A percentile compares a stretch with the other conserved stretches of the same genome.
These are phyloP conservation scores for Penicillium arizonense DNA, from an alignment of 495 filamentous ascomycete genomes.

Conservation along the genomic window DNA sequence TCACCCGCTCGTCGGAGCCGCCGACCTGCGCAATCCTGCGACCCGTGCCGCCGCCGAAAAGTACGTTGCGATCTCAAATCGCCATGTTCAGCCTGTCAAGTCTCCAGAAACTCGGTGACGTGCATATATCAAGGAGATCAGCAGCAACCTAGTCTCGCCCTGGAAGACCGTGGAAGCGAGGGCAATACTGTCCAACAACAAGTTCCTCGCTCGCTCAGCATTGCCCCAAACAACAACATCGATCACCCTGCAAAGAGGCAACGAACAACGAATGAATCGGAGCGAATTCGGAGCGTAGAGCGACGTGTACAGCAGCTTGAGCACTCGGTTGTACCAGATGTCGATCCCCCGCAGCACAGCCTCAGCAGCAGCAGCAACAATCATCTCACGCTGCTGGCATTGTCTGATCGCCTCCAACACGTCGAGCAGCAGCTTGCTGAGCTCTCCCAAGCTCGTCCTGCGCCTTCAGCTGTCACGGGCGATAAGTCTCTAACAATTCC, in stretches of 20 bases:
- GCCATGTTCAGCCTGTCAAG: conserved; percentile 39
- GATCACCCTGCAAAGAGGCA: conserved; percentile 1
- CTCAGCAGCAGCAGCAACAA: conserved; percentile 3
- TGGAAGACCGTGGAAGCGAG: conserved; percentile 1
- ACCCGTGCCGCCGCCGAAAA: conserved; percentile 43
- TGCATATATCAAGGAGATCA: conserved; percentile 20
- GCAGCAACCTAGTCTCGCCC: neutral
- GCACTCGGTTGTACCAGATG: conserved; percentile 4
- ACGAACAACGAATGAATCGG: conserved; percentile 4
- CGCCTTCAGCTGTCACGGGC: conserved; percentile 1
- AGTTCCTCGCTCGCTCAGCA: neutral
- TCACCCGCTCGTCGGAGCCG: neutral
- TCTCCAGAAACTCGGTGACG: conserved; percentile 26
- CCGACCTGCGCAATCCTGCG: conserved; percentile 42
- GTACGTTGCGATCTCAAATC: conserved; percentile 41
- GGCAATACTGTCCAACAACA: neutral
- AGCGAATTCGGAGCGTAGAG: conserved; percentile 10
- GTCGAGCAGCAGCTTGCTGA: conserved; percentile 10
- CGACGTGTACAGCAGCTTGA: conserved; percentile 15
- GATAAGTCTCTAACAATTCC: conserved; percentile 1
- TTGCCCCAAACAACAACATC: neutral
- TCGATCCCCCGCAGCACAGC: neutral
- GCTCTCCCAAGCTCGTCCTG: neutral
- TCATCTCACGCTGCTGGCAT: conserved; percentile 6
- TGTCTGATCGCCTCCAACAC: neutral